Evolutionary conservation across 495 filamentous ascomycete species (phyloP).

Genomic region (Penicillium fimorum): DNA sequence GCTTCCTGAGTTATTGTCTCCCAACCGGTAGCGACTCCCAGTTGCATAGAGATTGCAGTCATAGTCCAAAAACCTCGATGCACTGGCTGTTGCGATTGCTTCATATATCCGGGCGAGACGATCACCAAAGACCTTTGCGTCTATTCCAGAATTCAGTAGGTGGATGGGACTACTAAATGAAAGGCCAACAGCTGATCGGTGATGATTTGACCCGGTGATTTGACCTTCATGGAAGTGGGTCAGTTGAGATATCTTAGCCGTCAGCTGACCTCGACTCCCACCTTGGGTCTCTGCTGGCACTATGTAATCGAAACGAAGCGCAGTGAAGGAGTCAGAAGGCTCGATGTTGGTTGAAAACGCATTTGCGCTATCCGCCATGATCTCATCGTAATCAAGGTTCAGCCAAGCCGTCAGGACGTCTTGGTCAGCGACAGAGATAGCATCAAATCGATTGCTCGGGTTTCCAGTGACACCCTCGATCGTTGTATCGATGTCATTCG

Average conservation of each 20-base stretch:
- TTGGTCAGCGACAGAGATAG: neutral
- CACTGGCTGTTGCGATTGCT: slow-evolving; percentile 22
- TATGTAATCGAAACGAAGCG: neutral
- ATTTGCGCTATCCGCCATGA: neutral
- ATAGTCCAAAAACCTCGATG: slow-evolving; percentile 24
- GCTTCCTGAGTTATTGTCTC: slow-evolving; percentile 9
- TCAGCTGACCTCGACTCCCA: too few species aligned
- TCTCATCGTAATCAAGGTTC: slow-evolving; percentile 13
- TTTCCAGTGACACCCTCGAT: neutral
- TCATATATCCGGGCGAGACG: slow-evolving; percentile 21
- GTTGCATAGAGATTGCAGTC: slow-evolving; percentile 24
- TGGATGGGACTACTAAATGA: slow-evolving; percentile 23
- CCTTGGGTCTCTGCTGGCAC: neutral
- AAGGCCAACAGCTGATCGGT: neutral
- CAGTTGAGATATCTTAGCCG: neutral
- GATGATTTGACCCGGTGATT: neutral
- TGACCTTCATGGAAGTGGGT: neutral
- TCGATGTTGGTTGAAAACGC: neutral
- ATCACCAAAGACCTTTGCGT: slow-evolving; percentile 21
- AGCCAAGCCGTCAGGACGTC: slow-evolving; percentile 13
- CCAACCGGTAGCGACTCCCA: slow-evolving; percentile 19
- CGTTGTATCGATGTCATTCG: neutral
- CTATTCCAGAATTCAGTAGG: slow-evolving; percentile 25
- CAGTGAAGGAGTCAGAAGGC: neutral
- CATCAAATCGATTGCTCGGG: neutral